phyloP scores from a whole-genome alignment of 1,284 basidiomycete genomes.

The Wolfiporia cocos region DNA sequence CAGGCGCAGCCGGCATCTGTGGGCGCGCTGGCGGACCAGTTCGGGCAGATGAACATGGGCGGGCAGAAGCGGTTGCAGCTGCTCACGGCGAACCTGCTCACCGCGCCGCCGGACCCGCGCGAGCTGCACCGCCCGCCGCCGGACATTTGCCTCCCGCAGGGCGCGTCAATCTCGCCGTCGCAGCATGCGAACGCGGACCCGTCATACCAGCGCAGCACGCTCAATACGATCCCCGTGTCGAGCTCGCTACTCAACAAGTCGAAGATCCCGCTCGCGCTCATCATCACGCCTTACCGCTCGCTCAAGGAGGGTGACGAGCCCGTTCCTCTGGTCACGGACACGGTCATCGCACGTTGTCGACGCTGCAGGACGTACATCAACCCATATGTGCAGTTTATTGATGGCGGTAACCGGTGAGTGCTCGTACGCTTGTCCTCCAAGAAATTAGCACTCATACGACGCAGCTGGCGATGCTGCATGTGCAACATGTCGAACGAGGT shows the following conservation, averaged over 20 bases:
- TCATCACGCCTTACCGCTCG: conserved; percentile 90
- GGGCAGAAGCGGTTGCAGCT: conserved; percentile 68
- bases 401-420: conserved; percentile 86
- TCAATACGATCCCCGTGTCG: conserved; percentile 94
- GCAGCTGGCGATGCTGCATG: conserved; percentile 97
- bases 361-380: conserved; percentile 99
- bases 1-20: conserved; percentile 38
- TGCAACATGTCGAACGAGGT: conserved; percentile 99
- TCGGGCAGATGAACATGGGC: conserved; percentile 80
- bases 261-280: conserved; percentile 88
- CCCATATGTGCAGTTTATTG: conserved; percentile 97
- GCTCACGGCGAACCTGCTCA: conserved; percentile 84
- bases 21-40: conserved; percentile 77
- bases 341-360: conserved; percentile 95
- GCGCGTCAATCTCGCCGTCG: conserved; percentile 75
- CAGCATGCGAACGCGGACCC: conserved; percentile 83
- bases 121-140: conserved; percentile 82
- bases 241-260: conserved; percentile 87
- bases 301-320: conserved; percentile 27
- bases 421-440: neutral
- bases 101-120: conserved; percentile 84
- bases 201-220: conserved; percentile 89
- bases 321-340: conserved; percentile 50
- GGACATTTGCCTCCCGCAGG: conserved; percentile 83
- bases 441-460: conserved; percentile 6